phyloP scores from a whole-genome alignment of 257 asterid species.

The Fraxinus pennsylvanica region DNA sequence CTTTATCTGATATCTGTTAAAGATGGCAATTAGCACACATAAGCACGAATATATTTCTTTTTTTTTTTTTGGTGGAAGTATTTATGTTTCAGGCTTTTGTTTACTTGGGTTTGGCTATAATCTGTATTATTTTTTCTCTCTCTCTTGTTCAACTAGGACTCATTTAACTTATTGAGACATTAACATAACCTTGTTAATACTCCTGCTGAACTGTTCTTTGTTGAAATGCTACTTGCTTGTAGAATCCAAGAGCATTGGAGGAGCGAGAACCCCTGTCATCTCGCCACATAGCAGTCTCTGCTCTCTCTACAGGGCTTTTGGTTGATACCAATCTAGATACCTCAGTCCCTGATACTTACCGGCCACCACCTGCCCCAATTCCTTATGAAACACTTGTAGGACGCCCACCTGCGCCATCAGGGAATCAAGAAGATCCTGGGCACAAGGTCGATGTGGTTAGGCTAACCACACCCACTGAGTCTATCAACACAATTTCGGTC shows the following conservation, averaged over 20 bases:
- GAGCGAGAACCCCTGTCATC: slow-evolving; percentile 61
- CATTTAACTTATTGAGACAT: not conserved
- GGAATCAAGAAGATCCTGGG: slow-evolving; percentile 38
- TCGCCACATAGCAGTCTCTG: slow-evolving; percentile 48
- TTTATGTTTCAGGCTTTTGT: not conserved
- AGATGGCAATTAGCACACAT: not conserved
- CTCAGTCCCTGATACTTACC: slow-evolving; percentile 73
- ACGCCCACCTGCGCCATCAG: slow-evolving; percentile 45
- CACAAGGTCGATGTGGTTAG: slow-evolving; percentile 45
- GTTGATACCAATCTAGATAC: slow-evolving; percentile 91
- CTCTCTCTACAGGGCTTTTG: slow-evolving; percentile 60
- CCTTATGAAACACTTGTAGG: slow-evolving; percentile 63
- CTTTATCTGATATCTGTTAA: not conserved
- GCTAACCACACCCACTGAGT: slow-evolving; percentile 36
- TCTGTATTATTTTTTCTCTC: not conserved
- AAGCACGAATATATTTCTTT: too few species aligned
- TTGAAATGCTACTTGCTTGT: slow-evolving; percentile 34
- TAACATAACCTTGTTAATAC: not conserved
- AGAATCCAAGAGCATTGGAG: slow-evolving; percentile 66
- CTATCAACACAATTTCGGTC: slow-evolving; percentile 40
- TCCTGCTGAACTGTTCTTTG: not conserved
- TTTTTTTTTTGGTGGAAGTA: not conserved
- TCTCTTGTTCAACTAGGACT: not conserved
- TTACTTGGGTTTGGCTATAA: slow-evolving; percentile 3
- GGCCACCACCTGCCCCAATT: slow-evolving; percentile 77